Evolutionary conservation across 345 rosid genomes (phyloP).

Genomic region (Tarenaya hassleriana): DNA sequence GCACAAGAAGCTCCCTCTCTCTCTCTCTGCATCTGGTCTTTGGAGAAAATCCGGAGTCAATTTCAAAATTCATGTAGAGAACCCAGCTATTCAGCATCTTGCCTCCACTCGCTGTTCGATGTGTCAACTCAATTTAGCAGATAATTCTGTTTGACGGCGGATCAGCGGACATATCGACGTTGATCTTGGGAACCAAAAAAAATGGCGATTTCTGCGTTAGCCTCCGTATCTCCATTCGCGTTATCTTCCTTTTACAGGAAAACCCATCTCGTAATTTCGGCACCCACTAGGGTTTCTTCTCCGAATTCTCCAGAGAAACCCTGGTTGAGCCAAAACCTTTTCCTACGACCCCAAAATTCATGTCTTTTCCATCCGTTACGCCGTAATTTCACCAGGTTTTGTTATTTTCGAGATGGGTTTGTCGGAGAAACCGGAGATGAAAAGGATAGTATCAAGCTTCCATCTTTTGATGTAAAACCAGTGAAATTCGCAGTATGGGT

Average conservation of each 20-base stretch:
- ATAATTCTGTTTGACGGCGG: neutral
- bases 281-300: conserved; percentile 18
- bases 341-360: conserved; percentile 15
- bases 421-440: conserved; percentile 25
- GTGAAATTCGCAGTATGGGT: conserved; percentile 49
- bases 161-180: neutral
- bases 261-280: conserved; percentile 30
- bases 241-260: conserved; percentile 27
- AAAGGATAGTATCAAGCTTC: conserved; percentile 23
- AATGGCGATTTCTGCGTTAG: conserved; percentile 44
- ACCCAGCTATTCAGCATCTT: too few relatives aligned
- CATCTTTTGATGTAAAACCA: conserved; percentile 38
- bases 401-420: conserved; percentile 33
- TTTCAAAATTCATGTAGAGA: too few relatives aligned
- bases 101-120: too few relatives aligned
- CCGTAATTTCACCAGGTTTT: conserved; percentile 8
- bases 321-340: conserved; percentile 20
- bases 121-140: too few relatives aligned
- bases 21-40: too few relatives aligned
- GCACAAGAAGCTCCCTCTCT: too few relatives aligned
- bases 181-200: neutral
- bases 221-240: conserved; percentile 24
- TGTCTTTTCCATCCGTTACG: conserved; percentile 13
- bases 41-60: too few relatives aligned
- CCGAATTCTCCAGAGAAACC: neutral